Evolutionary conservation across 768 basidiomycete species (phyloP).

Genomic region (Lactarius hatsudake): DNA sequence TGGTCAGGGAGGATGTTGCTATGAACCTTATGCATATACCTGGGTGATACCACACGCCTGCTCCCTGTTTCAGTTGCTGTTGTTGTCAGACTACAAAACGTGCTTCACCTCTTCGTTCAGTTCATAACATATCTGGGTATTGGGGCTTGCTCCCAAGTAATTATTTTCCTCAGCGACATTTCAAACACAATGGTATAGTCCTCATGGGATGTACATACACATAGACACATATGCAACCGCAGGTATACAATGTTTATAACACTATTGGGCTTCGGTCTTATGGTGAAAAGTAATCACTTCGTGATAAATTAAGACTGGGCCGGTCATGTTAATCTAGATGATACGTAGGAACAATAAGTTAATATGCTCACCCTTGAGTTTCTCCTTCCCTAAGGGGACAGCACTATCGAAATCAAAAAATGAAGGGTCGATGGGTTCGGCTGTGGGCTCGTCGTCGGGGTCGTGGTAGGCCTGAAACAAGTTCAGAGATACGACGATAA

Average conservation of each 20-base stretch:
- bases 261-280: slow-evolving; percentile 13
- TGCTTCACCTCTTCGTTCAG: neutral
- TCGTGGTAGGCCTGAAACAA: slow-evolving; percentile 76
- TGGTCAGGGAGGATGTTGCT: slow-evolving; percentile 80
- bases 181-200: slow-evolving; percentile 21
- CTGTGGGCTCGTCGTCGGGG: slow-evolving; percentile 82
- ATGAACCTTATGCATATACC: slow-evolving; percentile 33
- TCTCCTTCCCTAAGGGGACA: slow-evolving; percentile 59
- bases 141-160: neutral
- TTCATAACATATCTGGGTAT: neutral
- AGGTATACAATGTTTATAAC: slow-evolving; percentile 14
- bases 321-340: neutral
- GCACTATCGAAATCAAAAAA: slow-evolving; percentile 86
- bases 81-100: neutral
- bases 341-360: neutral
- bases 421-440: slow-evolving; percentile 66
- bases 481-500: slow-evolving; percentile 1
- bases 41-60: neutral
- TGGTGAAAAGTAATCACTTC: slow-evolving; percentile 22
- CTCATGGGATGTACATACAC: slow-evolving; percentile 12
- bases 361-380: slow-evolving; percentile 55
- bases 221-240: neutral
- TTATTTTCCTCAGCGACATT: neutral
- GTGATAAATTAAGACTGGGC: slow-evolving; percentile 25
- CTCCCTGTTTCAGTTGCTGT: neutral